phyloP scores from a whole-genome alignment of 345 rosid genomes.

The Raphanus raphanistrum region DNA sequence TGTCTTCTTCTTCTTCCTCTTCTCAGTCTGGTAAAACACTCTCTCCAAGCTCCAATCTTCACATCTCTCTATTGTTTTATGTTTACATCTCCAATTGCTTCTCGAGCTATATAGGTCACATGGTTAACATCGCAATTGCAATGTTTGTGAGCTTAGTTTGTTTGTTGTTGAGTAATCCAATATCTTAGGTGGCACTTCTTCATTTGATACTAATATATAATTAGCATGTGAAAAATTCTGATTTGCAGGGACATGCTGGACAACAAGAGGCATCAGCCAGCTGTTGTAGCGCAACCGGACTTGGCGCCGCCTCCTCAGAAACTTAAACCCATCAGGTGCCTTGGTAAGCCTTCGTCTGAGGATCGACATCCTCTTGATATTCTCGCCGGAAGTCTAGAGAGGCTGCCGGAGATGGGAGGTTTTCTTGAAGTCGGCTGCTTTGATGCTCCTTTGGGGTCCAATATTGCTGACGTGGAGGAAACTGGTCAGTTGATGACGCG shows the following conservation, averaged over 20 bases:
- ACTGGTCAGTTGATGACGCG: slow-evolving; percentile 7
- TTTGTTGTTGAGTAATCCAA: no score
- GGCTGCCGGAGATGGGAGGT: slow-evolving; percentile 41
- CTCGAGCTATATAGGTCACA: no score
- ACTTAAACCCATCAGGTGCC: slow-evolving; percentile 61
- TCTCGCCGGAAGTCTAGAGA: slow-evolving; percentile 41
- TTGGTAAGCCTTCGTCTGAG: slow-evolving; percentile 35
- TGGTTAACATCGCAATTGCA: no score
- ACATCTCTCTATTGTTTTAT: no score
- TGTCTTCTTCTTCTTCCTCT: no score
- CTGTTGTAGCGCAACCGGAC: slow-evolving; percentile 73
- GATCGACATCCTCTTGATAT: slow-evolving; percentile 30
- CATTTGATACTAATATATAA: background rate
- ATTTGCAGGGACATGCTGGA: slow-evolving; percentile 66
- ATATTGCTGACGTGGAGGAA: slow-evolving; percentile 28
- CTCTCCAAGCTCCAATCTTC: no score
- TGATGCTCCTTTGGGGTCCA: slow-evolving; percentile 34
- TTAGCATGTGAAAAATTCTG: slow-evolving; percentile 27
- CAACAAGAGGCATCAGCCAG: slow-evolving; percentile 83
- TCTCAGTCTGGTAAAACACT: no score
- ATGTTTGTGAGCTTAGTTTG: no score
- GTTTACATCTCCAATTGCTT: no score
- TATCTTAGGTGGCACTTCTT: no score
- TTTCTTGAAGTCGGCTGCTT: slow-evolving; percentile 39
- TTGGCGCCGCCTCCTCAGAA: slow-evolving; percentile 57